Percentiles rank a stretch among this genome's conserved stretches.
phyloP scores from a whole-genome alignment of 805 yeast species.

The Metschnikowia anglica region DNA sequence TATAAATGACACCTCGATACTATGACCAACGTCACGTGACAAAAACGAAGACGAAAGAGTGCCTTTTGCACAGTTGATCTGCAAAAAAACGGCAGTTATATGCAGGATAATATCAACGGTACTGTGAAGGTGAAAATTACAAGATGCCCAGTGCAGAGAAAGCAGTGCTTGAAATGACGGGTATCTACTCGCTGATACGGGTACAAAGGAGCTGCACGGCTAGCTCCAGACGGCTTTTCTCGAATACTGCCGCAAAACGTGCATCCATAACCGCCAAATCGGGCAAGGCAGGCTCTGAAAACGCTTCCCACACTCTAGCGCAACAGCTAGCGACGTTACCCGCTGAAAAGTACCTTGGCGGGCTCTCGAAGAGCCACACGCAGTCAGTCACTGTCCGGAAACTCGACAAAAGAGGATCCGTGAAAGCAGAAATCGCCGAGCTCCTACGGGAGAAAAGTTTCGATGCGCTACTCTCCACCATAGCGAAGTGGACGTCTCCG shows the following conservation, averaged over 20 bases:
- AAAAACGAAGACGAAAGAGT: too few relatives aligned
- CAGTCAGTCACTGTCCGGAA: not conserved
- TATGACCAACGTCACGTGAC: too few relatives aligned
- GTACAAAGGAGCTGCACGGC: not conserved
- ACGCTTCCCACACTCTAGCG: not conserved
- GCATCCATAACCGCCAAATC: not conserved
- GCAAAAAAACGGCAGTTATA: not conserved
- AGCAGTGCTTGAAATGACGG: not conserved
- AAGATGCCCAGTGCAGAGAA: not conserved
- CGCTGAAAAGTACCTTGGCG: not conserved
- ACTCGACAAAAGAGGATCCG: not conserved
- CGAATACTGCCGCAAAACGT: conserved; percentile 1
- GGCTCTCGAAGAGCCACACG: not conserved
- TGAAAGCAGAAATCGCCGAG: conserved; percentile 9
- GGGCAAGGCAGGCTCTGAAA: not conserved
- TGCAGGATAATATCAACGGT: not conserved
- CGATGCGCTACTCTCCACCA: conserved; percentile 10
- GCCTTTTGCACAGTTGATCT: not conserved
- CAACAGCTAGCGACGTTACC: not conserved
- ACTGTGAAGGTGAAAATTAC: not conserved
- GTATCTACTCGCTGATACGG: not conserved
- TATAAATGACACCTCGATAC: too few relatives aligned
- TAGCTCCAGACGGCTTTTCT: not conserved
- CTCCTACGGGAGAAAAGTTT: conserved; percentile 11
- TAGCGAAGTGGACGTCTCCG: conserved; percentile 15